phyloP scores from a whole-genome alignment of 192 early-diverging fungal species.

The Physocladia obscura region DNA sequence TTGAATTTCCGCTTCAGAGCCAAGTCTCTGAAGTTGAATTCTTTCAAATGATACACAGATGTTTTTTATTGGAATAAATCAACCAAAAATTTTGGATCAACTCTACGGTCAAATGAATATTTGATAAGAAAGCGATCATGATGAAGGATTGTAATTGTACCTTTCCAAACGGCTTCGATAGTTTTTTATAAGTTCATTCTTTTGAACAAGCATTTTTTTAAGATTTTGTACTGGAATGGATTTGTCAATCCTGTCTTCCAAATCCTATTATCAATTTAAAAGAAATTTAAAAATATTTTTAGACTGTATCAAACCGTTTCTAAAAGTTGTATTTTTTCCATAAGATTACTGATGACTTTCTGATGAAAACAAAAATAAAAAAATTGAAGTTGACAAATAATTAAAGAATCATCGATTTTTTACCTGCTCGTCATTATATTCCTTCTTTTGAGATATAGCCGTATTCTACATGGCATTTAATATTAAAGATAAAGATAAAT shows the following conservation, averaged over 20 bases:
- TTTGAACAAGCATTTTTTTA: slow-evolving; percentile 27
- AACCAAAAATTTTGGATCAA: not conserved
- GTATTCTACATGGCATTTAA: too few relatives aligned
- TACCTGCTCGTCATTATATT: too few relatives aligned
- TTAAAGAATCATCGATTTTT: slow-evolving; percentile 44
- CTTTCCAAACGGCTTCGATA: too few relatives aligned
- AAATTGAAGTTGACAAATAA: too few relatives aligned
- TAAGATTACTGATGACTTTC: not conserved
- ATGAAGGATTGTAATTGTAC: too few relatives aligned
- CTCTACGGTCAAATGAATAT: not conserved
- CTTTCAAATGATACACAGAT: not conserved
- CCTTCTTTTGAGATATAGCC: too few relatives aligned
- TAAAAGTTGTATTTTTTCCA: not conserved
- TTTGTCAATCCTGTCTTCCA: slow-evolving; percentile 29
- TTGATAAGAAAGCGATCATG: not conserved
- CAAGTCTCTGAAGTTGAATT: not conserved
- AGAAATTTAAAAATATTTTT: not conserved
- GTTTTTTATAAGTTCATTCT: slow-evolving; percentile 28
- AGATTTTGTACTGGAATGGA: slow-evolving; percentile 30
- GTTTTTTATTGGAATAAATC: not conserved
- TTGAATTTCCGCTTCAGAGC: slow-evolving; percentile 8
- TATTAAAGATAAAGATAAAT: too few relatives aligned
- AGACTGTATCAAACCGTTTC: not conserved
- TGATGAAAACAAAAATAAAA: not conserved
- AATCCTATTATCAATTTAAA: slow-evolving; percentile 1